These are phyloP conservation scores for Phytophthora sp. DNA, from an alignment of 352 stramenopile species.

Conservation along the genomic window DNA sequence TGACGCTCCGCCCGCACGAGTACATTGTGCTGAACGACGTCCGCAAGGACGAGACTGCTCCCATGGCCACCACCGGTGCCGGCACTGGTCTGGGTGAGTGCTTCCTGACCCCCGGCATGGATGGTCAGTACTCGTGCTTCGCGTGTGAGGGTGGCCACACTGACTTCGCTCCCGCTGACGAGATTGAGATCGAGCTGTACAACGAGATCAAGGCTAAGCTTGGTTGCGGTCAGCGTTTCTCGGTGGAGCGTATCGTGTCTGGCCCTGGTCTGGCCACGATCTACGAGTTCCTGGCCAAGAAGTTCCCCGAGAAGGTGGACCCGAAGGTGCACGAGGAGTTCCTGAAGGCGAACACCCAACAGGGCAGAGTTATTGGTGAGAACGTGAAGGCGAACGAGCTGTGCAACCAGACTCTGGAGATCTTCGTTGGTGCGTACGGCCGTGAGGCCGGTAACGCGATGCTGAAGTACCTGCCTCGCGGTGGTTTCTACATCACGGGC, in stretches of 20 bases:
- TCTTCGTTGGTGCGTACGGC: conserved; percentile 96
- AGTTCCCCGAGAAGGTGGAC: conserved; percentile 90
- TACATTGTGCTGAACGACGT: conserved; percentile 89
- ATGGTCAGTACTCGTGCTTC: conserved; percentile 91
- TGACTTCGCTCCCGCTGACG: conserved; percentile 92
- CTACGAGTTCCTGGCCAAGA: conserved; percentile 94
- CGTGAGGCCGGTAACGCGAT: conserved; percentile 92
- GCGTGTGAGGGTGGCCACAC: conserved; percentile 95
- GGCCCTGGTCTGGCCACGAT: conserved; percentile 95
- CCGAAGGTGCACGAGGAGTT: conserved; percentile 74
- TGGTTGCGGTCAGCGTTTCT: conserved; percentile 84
- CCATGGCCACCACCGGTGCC: conserved; percentile 95
- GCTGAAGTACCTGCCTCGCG: conserved; percentile 95
- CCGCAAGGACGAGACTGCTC: conserved; percentile 64
- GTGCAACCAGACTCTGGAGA: conserved; percentile 91
- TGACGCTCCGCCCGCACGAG: conserved; percentile 92
- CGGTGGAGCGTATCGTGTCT: conserved; percentile 95
- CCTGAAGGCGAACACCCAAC: conserved; percentile 55
- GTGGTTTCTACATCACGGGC: conserved; percentile 96
- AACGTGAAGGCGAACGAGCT: conserved; percentile 85
- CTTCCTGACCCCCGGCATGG: conserved; percentile 90
- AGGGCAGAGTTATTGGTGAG: conserved; percentile 83
- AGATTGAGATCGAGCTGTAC: conserved; percentile 88
- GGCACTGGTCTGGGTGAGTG: conserved; percentile 97
- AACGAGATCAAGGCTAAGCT: conserved; percentile 83